Percentiles rank a stretch among this genome's conserved stretches.
These are phyloP conservation scores for Podila epigama DNA, from an alignment of 192 early-diverging fungal species.

Conservation along the genomic window DNA sequence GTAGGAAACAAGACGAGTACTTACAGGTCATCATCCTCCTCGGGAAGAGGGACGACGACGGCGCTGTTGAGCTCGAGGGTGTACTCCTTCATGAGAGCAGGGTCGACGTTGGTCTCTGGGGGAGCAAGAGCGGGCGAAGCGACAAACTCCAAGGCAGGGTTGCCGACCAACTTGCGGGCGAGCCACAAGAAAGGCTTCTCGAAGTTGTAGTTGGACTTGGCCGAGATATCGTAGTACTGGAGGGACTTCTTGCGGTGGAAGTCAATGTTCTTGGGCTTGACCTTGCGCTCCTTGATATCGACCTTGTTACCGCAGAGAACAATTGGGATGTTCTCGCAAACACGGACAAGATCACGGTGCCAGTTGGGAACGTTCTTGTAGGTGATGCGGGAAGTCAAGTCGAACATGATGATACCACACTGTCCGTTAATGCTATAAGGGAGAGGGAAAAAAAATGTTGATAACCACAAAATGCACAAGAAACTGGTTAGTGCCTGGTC, in stretches of 20 bases:
- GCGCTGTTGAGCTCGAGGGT: conserved; percentile 80
- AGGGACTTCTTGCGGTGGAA: conserved; percentile 99
- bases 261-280: conserved; percentile 99
- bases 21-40: conserved; percentile 53
- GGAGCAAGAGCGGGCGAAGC: conserved; percentile 97
- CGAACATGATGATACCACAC: conserved; percentile 99
- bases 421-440: conserved; percentile 91
- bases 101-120: conserved; percentile 92
- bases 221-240: conserved; percentile 99
- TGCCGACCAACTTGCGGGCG: conserved; percentile 95
- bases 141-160: conserved; percentile 95
- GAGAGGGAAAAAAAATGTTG: not conserved
- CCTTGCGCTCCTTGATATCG: conserved; percentile 99
- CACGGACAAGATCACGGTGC: conserved; percentile 99
- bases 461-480: not conserved
- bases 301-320: conserved; percentile 99
- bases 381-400: conserved; percentile 99
- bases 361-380: conserved; percentile 99
- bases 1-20: not conserved
- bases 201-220: conserved; percentile 99
- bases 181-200: conserved; percentile 99
- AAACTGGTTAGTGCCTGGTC: not conserved
- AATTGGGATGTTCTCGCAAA: conserved; percentile 99
- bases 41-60: conserved; percentile 88
- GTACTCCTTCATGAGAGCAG: conserved; percentile 77